Percentiles rank a stretch among this genome's conserved stretches.
Evolutionary conservation across 352 stramenopile species (phyloP).

Genomic region (Blastocystis sp.): DNA sequence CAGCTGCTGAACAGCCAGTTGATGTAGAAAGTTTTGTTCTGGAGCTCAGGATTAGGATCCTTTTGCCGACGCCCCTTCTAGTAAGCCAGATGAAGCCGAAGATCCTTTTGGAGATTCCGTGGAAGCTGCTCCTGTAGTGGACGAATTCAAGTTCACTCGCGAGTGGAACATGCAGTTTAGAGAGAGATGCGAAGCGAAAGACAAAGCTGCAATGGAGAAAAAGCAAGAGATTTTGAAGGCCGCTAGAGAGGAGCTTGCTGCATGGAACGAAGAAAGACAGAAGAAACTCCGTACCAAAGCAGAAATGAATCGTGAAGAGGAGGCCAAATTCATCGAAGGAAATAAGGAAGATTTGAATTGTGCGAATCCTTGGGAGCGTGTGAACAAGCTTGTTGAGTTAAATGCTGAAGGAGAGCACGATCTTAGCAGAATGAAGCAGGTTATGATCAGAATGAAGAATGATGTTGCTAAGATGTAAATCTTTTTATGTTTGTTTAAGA

Average conservation of each 20-base stretch:
- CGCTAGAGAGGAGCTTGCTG: constrained; percentile 61
- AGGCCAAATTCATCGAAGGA: constrained; percentile 59
- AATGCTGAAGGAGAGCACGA: constrained; percentile 41
- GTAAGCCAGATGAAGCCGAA: neutral
- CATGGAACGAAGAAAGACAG: constrained; percentile 62
- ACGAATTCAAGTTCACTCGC: constrained; percentile 61
- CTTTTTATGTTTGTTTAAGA: constrained; percentile 7
- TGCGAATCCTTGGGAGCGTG: constrained; percentile 64
- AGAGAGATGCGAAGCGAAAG: constrained; percentile 55
- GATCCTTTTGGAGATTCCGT: constrained; percentile 55
- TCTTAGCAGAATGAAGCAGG: constrained; percentile 63
- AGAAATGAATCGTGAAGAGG: constrained; percentile 60
- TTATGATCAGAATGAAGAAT: constrained; percentile 65
- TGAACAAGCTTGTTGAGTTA: constrained; percentile 64
- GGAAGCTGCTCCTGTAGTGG: neutral
- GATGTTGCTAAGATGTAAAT: constrained; percentile 61
- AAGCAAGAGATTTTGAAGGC: constrained; percentile 48
- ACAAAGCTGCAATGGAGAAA: constrained; percentile 52
- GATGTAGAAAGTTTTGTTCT: neutral
- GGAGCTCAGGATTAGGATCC: constrained; percentile 30
- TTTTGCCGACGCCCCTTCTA: constrained; percentile 20
- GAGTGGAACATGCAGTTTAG: constrained; percentile 61
- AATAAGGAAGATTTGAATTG: constrained; percentile 57
- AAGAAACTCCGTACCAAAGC: constrained; percentile 45
- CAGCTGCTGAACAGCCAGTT: neutral